Evolutionary conservation across 2,329 filamentous ascomycete species (phyloP).

Genomic region (Cladosporium oxysporum): DNA sequence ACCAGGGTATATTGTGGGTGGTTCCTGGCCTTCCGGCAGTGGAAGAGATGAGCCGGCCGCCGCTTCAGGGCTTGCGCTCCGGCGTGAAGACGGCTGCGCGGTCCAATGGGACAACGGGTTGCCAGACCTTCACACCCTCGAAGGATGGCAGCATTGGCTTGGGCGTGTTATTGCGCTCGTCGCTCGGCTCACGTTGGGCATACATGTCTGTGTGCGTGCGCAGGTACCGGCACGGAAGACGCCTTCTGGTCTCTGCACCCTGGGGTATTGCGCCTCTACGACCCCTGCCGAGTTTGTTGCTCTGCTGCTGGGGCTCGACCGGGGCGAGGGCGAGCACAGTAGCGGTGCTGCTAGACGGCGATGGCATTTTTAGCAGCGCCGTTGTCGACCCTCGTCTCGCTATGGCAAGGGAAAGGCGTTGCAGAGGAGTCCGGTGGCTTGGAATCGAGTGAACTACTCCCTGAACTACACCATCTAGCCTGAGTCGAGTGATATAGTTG

Average conservation of each 20-base stretch:
- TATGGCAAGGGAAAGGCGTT: neutral
- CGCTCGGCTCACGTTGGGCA: neutral
- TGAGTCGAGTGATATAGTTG: neutral
- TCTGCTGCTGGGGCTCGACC: neutral
- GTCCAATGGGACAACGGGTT: neutral
- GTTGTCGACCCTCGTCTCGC: neutral
- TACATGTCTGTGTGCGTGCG: neutral
- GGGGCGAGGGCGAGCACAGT: neutral
- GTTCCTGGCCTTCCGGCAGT: conserved; percentile 8
- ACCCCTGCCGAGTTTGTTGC: conserved; percentile 3
- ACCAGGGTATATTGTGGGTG: conserved; percentile 8
- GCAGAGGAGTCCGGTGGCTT: neutral
- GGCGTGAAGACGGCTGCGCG: neutral
- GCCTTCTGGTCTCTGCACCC: conserved; percentile 3
- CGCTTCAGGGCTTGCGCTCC: neutral
- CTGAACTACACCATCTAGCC: neutral
- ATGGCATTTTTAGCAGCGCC: neutral
- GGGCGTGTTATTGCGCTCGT: neutral
- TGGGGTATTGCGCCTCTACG: neutral
- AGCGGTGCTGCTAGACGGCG: neutral
- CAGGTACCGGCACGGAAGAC: neutral
- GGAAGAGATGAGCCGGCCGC: neutral
- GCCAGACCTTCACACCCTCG: neutral
- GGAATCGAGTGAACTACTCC: neutral
- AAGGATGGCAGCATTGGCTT: neutral